Evolutionary conservation across 305 asterid species (phyloP).

Genomic region (Rubia peregrina): DNA sequence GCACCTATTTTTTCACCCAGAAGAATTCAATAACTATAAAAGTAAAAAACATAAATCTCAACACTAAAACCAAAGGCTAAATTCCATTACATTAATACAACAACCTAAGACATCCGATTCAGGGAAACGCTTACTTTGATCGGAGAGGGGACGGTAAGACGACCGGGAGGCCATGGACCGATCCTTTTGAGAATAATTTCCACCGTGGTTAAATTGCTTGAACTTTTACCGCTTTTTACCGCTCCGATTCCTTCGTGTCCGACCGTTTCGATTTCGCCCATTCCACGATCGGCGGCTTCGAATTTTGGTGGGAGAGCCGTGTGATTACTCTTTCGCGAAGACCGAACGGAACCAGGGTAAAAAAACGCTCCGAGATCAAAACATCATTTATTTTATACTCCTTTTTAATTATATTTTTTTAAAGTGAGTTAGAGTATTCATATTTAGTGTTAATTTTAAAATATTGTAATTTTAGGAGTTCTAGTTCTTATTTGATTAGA

Average conservation of each 20-base stretch:
- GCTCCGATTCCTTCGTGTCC: background rate
- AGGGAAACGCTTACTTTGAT: conserved; percentile 38
- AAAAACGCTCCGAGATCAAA: no score
- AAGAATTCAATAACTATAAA: conserved; percentile 1
- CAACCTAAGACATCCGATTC: background rate
- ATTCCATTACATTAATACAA: no score
- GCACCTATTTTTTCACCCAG: conserved; percentile 44
- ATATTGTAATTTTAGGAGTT: no score
- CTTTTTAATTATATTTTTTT: no score
- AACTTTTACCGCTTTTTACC: background rate
- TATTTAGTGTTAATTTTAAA: no score
- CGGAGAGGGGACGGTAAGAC: conserved; percentile 55
- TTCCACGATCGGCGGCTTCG: background rate
- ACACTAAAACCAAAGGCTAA: background rate
- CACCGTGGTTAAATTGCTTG: conserved; percentile 31
- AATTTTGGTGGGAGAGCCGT: background rate
- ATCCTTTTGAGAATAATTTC: conserved; percentile 54
- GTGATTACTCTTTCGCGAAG: background rate
- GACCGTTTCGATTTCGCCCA: conserved; percentile 27
- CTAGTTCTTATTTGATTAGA: no score
- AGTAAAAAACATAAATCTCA: no score
- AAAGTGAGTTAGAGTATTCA: no score
- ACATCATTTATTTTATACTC: no score
- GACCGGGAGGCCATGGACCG: conserved; percentile 73
- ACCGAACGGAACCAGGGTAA: background rate